Conservation (phyloP, 345 rosid genomes). For the Moricandia moricandioides region DNA sequence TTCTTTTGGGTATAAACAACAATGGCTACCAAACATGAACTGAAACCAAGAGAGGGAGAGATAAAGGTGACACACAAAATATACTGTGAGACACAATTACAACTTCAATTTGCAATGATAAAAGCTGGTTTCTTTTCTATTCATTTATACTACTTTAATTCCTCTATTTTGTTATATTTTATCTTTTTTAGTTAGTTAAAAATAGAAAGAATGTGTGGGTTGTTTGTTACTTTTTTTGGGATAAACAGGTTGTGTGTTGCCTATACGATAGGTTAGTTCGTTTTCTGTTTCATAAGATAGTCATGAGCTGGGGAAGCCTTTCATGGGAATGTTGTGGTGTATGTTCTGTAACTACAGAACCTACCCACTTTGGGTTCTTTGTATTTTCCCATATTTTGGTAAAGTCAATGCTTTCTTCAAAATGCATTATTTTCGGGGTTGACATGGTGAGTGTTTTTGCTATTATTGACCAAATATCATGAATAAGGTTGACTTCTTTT, state of each 20-base stretch:
- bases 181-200: background rate
- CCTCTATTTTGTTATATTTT: background rate
- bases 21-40: background rate
- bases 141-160: background rate
- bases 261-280: slow-evolving; percentile 7
- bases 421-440: background rate
- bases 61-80: background rate
- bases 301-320: background rate
- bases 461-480: slow-evolving; percentile 3
- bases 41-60: background rate
- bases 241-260: background rate
- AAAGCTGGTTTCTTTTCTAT: background rate
- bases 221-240: too few species aligned
- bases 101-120: slow-evolving; percentile 2
- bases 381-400: background rate
- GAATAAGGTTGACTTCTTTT: background rate
- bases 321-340: background rate
- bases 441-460: background rate
- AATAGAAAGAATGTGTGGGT: background rate
- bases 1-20: background rate
- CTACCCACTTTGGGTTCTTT: background rate
- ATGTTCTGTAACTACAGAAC: background rate
- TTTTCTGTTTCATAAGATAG: background rate
- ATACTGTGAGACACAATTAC: background rate
- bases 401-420: background rate